These are phyloP conservation scores for Phanerodontia chrysosporium DNA, from an alignment of 768 basidiomycete genomes.

Conservation along the genomic window DNA sequence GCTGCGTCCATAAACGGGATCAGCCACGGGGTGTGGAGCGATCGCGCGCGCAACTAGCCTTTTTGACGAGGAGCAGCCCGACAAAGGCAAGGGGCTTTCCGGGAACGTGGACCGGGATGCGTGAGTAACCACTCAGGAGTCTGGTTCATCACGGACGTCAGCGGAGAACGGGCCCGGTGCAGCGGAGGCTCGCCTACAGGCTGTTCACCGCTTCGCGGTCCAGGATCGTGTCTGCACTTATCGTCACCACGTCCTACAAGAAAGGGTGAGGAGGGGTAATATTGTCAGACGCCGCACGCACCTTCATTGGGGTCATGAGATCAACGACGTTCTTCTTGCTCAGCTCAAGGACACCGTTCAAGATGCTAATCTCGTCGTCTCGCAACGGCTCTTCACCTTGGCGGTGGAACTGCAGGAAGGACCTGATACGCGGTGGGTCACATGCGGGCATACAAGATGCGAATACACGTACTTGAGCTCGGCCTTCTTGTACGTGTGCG, in stretches of 20 bases:
- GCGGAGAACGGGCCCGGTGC: background rate
- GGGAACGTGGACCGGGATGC: conserved; percentile 84
- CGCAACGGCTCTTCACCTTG: conserved; percentile 72
- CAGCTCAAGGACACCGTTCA: conserved; percentile 77
- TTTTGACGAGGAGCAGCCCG: conserved; percentile 81
- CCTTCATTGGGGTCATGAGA: conserved; percentile 57
- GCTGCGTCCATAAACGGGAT: conserved; percentile 38
- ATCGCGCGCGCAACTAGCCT: conserved; percentile 39
- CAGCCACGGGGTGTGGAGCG: background rate
- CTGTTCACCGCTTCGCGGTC: conserved; percentile 76
- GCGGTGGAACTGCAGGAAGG: conserved; percentile 73
- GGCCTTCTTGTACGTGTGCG: conserved; percentile 78
- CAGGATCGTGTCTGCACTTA: conserved; percentile 73
- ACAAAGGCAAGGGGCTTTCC: conserved; percentile 66
- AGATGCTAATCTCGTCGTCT: conserved; percentile 78
- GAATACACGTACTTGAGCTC: conserved; percentile 29
- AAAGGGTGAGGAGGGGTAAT: background rate
- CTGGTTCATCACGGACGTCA: conserved; percentile 28
- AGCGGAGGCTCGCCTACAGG: conserved; percentile 41
- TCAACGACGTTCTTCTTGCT: conserved; percentile 61
- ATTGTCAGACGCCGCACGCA: conserved; percentile 13
- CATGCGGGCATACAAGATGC: background rate
- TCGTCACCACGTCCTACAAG: conserved; percentile 72
- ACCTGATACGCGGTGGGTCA: conserved; percentile 32
- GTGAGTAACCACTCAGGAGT: conserved; percentile 80